Percentiles rank a stretch among this genome's conserved stretches.
Conservation (phyloP, 495 filamentous ascomycete species). For the Penicillium turbatum region DNA sequence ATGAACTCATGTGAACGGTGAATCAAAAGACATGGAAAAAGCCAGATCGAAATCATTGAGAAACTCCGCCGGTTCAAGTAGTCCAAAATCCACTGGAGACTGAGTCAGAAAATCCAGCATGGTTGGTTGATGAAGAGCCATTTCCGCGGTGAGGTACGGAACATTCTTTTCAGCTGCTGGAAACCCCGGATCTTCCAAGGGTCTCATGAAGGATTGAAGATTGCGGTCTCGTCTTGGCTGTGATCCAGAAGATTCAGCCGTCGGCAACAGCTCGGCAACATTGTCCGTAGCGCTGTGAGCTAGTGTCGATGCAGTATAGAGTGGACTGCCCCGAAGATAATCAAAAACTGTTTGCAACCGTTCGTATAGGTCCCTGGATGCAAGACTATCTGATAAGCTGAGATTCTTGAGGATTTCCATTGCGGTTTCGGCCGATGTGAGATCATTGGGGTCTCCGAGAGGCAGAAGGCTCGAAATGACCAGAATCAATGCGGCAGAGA, state of each 20-base stretch:
- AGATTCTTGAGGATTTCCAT: constrained; percentile 31
- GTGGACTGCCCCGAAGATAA: constrained; percentile 16
- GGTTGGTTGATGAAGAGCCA: constrained; percentile 34
- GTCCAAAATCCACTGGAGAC: constrained; percentile 27
- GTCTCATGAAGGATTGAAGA: background rate
- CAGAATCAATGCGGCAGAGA: constrained; percentile 34
- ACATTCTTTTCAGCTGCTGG: background rate
- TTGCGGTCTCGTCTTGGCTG: background rate
- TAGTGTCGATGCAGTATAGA: background rate
- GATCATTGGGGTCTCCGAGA: constrained; percentile 25
- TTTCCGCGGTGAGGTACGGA: constrained; percentile 28
- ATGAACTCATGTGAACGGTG: background rate
- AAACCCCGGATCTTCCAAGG: background rate
- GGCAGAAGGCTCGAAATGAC: constrained; percentile 33
- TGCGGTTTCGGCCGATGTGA: constrained; percentile 28
- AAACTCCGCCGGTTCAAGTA: constrained; percentile 28
- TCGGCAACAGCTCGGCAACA: background rate
- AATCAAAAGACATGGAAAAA: constrained; percentile 1
- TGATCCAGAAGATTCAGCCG: background rate
- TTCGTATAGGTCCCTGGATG: constrained; percentile 30
- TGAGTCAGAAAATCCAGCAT: constrained; percentile 37
- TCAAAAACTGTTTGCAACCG: constrained; percentile 24
- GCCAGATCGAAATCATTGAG: constrained; percentile 19
- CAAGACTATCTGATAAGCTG: constrained; percentile 31
- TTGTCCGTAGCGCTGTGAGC: background rate